Conservation (phyloP, 129 eudicot species). For the Silybum marianum region DNA sequence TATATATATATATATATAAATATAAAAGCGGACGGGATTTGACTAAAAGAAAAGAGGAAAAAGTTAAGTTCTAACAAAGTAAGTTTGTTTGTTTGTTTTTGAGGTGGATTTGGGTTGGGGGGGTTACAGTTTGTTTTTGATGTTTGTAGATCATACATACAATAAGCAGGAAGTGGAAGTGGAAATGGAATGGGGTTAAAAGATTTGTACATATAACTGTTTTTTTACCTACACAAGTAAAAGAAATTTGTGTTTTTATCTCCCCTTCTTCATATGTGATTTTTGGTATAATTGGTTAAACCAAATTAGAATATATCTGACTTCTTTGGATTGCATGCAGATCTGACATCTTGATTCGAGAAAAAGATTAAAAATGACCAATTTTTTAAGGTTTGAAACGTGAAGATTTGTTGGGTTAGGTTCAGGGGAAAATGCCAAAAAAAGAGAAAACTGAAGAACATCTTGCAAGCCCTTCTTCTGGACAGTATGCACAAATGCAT, state of each 20-base stretch:
- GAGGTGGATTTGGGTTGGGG: background rate
- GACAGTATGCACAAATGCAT: too few species aligned
- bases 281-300: background rate
- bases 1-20: too few species aligned
- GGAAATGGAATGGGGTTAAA: background rate
- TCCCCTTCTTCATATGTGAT: background rate
- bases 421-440: too few species aligned
- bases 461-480: too few species aligned
- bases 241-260: background rate
- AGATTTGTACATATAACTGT: background rate
- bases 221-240: background rate
- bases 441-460: too few species aligned
- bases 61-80: background rate
- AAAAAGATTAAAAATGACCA: too few species aligned
- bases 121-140: slow-evolving; percentile 7
- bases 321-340: too few species aligned
- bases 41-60: slow-evolving; percentile 13
- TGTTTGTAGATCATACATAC: slow-evolving; percentile 6
- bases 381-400: too few species aligned
- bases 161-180: background rate
- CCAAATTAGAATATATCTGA: too few species aligned
- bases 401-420: too few species aligned
- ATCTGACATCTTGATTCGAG: too few species aligned
- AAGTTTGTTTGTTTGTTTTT: background rate
- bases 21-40: background rate